Conservation (phyloP, 2,329 filamentous ascomycete genomes). For the Hansfordia pulvinata region DNA sequence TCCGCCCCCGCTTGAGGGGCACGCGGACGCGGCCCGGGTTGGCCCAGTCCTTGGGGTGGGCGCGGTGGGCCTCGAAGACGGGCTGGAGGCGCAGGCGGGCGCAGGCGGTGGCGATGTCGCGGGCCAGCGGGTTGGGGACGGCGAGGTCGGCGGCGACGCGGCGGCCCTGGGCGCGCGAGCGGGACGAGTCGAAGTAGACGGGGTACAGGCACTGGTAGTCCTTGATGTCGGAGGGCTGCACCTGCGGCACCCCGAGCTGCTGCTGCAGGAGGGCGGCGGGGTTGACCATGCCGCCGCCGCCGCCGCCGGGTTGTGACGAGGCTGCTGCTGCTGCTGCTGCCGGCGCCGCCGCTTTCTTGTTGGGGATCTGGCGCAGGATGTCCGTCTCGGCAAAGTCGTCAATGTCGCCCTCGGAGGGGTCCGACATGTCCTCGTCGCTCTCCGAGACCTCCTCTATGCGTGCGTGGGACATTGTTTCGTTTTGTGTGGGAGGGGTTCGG, state of each 20-base stretch:
- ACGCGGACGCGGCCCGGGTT: slow-evolving; percentile 88
- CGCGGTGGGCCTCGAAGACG: slow-evolving; percentile 81
- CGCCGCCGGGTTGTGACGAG: slow-evolving; percentile 14
- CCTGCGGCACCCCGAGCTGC: slow-evolving; percentile 17
- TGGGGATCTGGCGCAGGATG: slow-evolving; percentile 33
- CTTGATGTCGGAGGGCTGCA: slow-evolving; percentile 47
- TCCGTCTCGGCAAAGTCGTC: slow-evolving; percentile 45
- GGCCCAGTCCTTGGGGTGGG: slow-evolving; percentile 93
- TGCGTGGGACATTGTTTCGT: slow-evolving; percentile 60
- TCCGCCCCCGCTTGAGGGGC: too few relatives aligned
- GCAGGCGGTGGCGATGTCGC: slow-evolving; percentile 81
- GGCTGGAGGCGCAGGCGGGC: slow-evolving; percentile 55
- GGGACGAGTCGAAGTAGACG: slow-evolving; percentile 77
- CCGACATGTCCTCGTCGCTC: slow-evolving; percentile 58
- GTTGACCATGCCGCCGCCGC: slow-evolving; percentile 16
- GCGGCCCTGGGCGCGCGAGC: slow-evolving; percentile 65
- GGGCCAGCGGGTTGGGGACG: slow-evolving; percentile 73
- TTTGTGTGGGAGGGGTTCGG: too few relatives aligned
- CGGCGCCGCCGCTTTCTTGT: slow-evolving; percentile 19
- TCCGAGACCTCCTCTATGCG: slow-evolving; percentile 89
- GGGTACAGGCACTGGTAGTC: slow-evolving; percentile 86
- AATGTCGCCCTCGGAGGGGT: slow-evolving; percentile 81
- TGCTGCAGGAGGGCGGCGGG: slow-evolving; percentile 22
- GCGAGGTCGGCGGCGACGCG: slow-evolving; percentile 62
- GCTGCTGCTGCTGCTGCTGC: slow-evolving; percentile 11